Evolutionary conservation across 345 rosid genomes (phyloP).

Genomic region (Corchorus capsularis): DNA sequence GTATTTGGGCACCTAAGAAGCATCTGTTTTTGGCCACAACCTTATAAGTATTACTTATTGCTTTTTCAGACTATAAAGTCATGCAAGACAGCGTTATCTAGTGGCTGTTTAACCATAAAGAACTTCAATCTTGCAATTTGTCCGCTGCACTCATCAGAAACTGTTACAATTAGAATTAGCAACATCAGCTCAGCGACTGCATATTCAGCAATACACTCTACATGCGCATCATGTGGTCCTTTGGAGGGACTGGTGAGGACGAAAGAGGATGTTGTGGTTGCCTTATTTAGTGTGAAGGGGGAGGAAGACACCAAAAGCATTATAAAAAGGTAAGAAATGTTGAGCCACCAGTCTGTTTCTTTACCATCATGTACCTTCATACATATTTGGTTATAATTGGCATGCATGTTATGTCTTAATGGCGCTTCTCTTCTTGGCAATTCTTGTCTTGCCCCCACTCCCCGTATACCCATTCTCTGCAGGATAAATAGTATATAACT

Average conservation of each 20-base stretch:
- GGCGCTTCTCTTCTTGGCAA: no score
- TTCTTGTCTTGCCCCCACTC: not conserved
- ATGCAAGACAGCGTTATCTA: conserved; percentile 23
- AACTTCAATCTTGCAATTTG: conserved; percentile 20
- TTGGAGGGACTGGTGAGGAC: conserved; percentile 29
- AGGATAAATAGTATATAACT: not conserved
- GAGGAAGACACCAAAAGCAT: conserved; percentile 16
- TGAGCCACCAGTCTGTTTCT: not conserved
- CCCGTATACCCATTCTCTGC: not conserved
- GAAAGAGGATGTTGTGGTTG: conserved; percentile 18
- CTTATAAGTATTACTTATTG: not conserved
- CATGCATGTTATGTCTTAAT: not conserved
- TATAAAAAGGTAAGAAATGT: conserved; percentile 21
- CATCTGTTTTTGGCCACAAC: not conserved
- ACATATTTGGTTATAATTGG: not conserved
- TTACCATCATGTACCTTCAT: not conserved
- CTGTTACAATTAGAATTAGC: conserved; percentile 25
- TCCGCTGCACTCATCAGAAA: conserved; percentile 2
- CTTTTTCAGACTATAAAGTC: conserved; percentile 26
- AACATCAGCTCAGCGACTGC: conserved; percentile 30
- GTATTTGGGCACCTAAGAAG: not conserved
- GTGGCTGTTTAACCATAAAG: conserved; percentile 22
- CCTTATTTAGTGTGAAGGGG: conserved; percentile 17
- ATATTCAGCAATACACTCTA: conserved; percentile 25
- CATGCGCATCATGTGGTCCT: conserved; percentile 27